These are phyloP conservation scores for Phytopythium cucurbitacearum DNA, from an alignment of 352 stramenopile genomes.

Conservation along the genomic window DNA sequence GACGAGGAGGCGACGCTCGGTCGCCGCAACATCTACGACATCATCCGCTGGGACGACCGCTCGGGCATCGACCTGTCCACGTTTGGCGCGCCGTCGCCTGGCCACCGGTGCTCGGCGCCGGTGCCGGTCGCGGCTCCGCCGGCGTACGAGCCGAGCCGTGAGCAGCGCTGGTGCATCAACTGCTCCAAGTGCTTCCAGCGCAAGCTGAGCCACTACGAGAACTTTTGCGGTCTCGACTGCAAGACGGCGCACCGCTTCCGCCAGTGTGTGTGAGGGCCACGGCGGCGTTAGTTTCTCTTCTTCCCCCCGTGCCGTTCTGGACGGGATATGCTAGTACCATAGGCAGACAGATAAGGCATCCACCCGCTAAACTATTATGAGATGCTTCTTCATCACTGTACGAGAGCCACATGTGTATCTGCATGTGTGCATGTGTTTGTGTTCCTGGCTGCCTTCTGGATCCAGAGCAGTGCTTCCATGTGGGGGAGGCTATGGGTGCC, in stretches of 20 bases:
- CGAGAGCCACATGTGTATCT: no score
- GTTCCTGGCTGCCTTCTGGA: no score
- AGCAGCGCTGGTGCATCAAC: slow-evolving; percentile 74
- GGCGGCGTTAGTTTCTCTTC: slow-evolving; percentile 17
- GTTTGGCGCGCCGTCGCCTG: slow-evolving; percentile 16
- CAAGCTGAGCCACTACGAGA: slow-evolving; percentile 57
- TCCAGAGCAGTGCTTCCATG: no score
- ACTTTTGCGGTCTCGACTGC: slow-evolving; percentile 56
- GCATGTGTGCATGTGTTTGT: no score
- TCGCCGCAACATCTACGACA: slow-evolving; percentile 45
- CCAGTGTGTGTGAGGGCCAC: slow-evolving; percentile 30
- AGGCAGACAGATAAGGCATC: no score
- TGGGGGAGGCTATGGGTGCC: no score
- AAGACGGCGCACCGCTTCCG: slow-evolving; percentile 20
- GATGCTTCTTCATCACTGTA: no score
- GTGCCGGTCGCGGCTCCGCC: slow-evolving; percentile 6
- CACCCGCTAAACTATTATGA: no score
- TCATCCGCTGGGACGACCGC: slow-evolving; percentile 37
- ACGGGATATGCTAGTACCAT: no score
- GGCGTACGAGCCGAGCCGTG: slow-evolving; percentile 54
- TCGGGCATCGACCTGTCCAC: slow-evolving; percentile 13
- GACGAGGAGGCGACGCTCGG: slow-evolving; percentile 37
- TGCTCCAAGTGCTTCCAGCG: slow-evolving; percentile 77
- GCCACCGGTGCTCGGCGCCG: slow-evolving; percentile 5
- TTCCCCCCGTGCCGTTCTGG: background rate